A percentile compares a stretch with the other conserved stretches of the same genome.
Conservation (phyloP, 2,329 filamentous ascomycete species). For the Aspergillus proliferans region DNA sequence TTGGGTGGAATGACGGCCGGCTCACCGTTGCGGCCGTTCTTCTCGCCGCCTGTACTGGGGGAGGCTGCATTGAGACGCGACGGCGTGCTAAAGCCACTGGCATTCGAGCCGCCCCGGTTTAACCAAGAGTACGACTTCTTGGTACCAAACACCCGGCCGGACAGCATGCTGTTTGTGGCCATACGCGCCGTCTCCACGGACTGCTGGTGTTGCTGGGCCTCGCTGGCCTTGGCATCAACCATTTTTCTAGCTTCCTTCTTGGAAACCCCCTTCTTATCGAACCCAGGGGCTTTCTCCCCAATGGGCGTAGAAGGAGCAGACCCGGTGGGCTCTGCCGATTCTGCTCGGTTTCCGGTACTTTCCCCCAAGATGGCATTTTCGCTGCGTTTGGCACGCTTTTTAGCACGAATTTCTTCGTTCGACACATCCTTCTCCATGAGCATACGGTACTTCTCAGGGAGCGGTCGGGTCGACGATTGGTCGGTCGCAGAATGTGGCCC, state of each 20-base stretch:
- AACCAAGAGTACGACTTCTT: conserved; percentile 47
- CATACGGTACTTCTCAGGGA: conserved; percentile 52
- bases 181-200: conserved; percentile 78
- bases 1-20: conserved; percentile 44
- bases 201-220: conserved; percentile 70
- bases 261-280: conserved; percentile 61
- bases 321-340: conserved; percentile 55
- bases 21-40: conserved; percentile 22
- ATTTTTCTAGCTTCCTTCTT: conserved; percentile 84
- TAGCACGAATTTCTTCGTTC: conserved; percentile 65
- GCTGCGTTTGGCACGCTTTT: conserved; percentile 61
- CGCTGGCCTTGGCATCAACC: conserved; percentile 65
- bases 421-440: conserved; percentile 61
- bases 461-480: conserved; percentile 38
- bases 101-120: conserved; percentile 29
- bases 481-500: conserved; percentile 33
- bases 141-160: conserved; percentile 43
- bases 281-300: conserved; percentile 51
- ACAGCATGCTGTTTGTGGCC: conserved; percentile 59
- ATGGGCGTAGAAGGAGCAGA: conserved; percentile 51
- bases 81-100: conserved; percentile 34
- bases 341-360: conserved; percentile 44
- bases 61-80: conserved; percentile 26
- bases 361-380: conserved; percentile 49
- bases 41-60: conserved; percentile 25